Conservation (phyloP, 208 protist species). For the Vickermania spadyakhi region DNA sequence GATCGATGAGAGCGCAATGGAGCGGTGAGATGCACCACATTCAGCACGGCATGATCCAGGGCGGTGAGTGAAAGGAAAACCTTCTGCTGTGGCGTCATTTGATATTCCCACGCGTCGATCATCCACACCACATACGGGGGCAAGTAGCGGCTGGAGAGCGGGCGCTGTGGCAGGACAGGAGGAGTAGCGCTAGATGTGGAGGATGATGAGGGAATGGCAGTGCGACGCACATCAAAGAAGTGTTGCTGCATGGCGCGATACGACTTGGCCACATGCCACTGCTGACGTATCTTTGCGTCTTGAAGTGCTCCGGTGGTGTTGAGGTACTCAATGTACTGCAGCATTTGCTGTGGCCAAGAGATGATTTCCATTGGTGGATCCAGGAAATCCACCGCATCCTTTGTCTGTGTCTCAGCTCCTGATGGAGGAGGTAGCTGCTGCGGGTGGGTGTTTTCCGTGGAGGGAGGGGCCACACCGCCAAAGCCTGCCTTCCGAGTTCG, state of each 20-base stretch:
- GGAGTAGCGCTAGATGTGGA: conserved; percentile 35
- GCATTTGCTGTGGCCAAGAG: conserved; percentile 69
- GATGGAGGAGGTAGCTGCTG: too few species aligned
- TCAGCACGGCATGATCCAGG: conserved; percentile 70
- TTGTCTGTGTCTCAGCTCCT: too few species aligned
- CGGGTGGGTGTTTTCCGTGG: not conserved
- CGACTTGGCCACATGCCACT: conserved; percentile 51
- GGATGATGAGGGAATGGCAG: conserved; percentile 42
- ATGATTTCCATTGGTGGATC: conserved; percentile 42
- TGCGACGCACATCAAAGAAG: conserved; percentile 41
- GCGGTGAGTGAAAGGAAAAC: conserved; percentile 37
- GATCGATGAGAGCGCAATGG: not conserved
- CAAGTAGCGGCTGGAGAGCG: not conserved
- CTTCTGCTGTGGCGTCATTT: conserved; percentile 5
- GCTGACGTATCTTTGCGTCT: conserved; percentile 45
- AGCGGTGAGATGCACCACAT: conserved; percentile 23
- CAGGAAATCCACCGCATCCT: too few species aligned
- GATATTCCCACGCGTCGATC: not conserved
- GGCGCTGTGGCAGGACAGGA: not conserved
- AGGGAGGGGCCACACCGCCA: not conserved
- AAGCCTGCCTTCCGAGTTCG: not conserved
- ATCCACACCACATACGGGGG: not conserved
- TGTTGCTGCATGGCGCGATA: conserved; percentile 39
- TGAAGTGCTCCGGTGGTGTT: conserved; percentile 63
- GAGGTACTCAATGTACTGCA: conserved; percentile 89